phyloP scores from a whole-genome alignment of 495 filamentous ascomycete genomes.

The Lepraria neglecta region DNA sequence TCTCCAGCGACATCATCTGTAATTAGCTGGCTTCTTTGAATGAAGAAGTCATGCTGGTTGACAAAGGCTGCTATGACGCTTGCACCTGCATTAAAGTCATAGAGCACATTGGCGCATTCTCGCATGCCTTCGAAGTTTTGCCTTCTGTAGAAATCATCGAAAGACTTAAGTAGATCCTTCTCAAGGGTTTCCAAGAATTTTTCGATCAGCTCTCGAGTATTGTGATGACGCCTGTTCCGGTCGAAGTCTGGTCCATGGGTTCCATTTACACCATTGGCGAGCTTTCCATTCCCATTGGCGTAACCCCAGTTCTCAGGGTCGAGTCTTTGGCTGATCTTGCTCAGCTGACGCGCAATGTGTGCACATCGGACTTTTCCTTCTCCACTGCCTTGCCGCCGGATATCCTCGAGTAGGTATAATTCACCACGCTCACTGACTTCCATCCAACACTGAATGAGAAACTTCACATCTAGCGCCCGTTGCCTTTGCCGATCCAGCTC shows the following conservation, averaged over 20 bases:
- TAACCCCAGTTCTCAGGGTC: conserved; percentile 67
- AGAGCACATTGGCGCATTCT: conserved; percentile 84
- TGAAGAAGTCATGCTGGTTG: conserved; percentile 99
- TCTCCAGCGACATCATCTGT: conserved; percentile 85
- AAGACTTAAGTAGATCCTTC: conserved; percentile 90
- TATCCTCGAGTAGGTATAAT: conserved; percentile 71
- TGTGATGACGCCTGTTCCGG: conserved; percentile 40
- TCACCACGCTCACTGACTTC: conserved; percentile 83
- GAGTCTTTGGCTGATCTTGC: conserved; percentile 78
- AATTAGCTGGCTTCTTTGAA: conserved; percentile 81
- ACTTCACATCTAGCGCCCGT: conserved; percentile 85
- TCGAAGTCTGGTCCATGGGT: conserved; percentile 36
- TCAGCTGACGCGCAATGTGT: conserved; percentile 79
- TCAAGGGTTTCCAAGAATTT: conserved; percentile 95
- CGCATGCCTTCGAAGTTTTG: conserved; percentile 96
- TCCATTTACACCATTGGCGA: conserved; percentile 51
- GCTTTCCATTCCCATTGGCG: conserved; percentile 46
- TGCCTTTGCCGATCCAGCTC: conserved; percentile 87
- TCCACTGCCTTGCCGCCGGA: conserved; percentile 67
- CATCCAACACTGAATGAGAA: conserved; percentile 91
- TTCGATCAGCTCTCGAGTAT: conserved; percentile 86
- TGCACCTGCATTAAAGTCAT: conserved; percentile 91
- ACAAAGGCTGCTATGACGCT: conserved; percentile 94
- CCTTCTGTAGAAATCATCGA: conserved; percentile 90
- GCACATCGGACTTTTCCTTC: conserved; percentile 87